Base-by-base conservation (phyloP, 257 asterid species). In the Marsdenia floribunda region DNA sequence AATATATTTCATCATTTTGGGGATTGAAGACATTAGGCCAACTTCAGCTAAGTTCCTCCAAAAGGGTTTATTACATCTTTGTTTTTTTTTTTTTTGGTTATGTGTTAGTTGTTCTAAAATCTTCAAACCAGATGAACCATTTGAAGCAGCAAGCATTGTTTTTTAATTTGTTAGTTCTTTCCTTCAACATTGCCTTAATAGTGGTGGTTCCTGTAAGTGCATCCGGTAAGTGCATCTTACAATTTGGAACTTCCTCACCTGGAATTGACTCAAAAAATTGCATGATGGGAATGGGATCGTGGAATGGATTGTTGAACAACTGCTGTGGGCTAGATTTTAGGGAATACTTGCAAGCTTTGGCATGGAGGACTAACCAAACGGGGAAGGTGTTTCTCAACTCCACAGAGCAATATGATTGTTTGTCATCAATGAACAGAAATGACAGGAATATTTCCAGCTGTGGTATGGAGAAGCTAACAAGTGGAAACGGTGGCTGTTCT, bases 401-500 rank as follows among this genome's bases (percentile, higher is more conserved):
- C 68, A 83, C 84, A 22, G 72, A 87, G 80, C 87, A 87, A 37
- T 73, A 52, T 24, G 79, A 67, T 21, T 91, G 96, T 70, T 71
- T 81, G 21, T 68, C 71, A 38, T 76, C 68, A 24, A 55, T 78
- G 53, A 79, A 66, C 75, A 79, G 75, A 5, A 57, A 3, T 58
- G 74, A 68, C 33, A 38, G 22, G 9, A 71, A 79, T 58, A 69
- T n/a, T 35, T 57, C 49, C 38, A 59, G 61, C 35, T 87, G 97
- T 87, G 94, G 92, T 49, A 74, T 89, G 57, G 85, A 82, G 73
- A 87, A 84, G 83, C 82, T 91, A 42, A 85, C 83, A 5, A 78
- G 87, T 65, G 96, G 94, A 33, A 52, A 55, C 49, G 96, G 90
- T 73, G 89, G 87, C 26, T 91, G 96, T 75, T 88, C 96, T 4